Evolutionary conservation across 1,284 basidiomycete genomes (phyloP).

Genomic region (Leccinum griseonigrum): DNA sequence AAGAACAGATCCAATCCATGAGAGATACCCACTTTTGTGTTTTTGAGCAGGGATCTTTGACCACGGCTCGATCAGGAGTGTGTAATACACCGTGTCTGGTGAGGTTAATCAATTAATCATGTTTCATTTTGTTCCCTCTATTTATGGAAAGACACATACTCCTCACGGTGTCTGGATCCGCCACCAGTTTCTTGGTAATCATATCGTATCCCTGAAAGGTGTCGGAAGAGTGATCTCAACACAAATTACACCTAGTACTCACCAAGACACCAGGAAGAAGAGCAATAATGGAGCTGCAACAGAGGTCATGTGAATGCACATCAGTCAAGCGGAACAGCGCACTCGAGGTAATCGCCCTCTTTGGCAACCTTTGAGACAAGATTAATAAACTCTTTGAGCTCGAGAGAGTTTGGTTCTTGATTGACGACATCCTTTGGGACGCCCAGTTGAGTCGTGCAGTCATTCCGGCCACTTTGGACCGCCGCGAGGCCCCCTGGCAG

Average conservation of each 20-base stretch:
- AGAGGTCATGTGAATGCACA: not conserved
- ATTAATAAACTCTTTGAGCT: slow-evolving; percentile 3
- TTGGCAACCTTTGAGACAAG: not conserved
- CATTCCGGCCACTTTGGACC: not conserved
- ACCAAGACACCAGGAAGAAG: slow-evolving; percentile 13
- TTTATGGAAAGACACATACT: not conserved
- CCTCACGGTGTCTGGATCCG: slow-evolving; percentile 3
- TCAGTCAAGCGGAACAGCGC: not conserved
- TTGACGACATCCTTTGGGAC: slow-evolving; percentile 3
- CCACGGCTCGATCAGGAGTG: not conserved
- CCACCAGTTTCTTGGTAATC: slow-evolving; percentile 5
- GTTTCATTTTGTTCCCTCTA: too few relatives aligned
- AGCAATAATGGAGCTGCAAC: slow-evolving; percentile 7
- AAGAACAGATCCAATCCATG: not conserved
- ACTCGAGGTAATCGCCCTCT: slow-evolving; percentile 11
- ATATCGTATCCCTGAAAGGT: slow-evolving; percentile 7
- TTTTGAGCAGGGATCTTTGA: not conserved
- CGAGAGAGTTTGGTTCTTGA: not conserved
- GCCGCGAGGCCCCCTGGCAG: not conserved
- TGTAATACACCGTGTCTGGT: slow-evolving; percentile 8
- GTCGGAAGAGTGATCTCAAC: not conserved
- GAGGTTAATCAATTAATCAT: not conserved
- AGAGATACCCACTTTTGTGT: not conserved
- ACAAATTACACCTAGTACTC: not conserved
- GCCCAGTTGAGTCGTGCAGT: slow-evolving; percentile 4